Conservation (phyloP, 225 moss, liverwort and hornwort genomes). For the Marchantia paleacea region DNA sequence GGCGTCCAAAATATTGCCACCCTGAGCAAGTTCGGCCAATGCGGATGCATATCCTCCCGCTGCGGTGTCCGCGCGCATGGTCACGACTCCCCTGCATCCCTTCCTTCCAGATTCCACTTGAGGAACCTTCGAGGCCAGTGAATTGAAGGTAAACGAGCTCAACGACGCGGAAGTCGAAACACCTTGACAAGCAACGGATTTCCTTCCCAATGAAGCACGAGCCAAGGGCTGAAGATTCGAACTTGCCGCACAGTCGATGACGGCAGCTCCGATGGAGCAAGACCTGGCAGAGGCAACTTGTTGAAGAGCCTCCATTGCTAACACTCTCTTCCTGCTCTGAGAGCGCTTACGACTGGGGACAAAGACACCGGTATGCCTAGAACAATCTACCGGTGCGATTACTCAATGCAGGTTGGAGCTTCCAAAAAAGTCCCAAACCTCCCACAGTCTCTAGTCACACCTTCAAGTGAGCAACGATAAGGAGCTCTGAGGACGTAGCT, state of each 20-base stretch:
- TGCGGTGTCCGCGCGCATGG: conserved; percentile 56
- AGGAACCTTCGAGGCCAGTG: conserved; percentile 33
- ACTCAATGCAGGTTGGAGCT: not conserved
- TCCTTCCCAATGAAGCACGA: conserved; percentile 37
- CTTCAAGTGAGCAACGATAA: not conserved
- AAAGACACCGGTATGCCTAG: not conserved
- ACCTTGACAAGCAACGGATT: conserved; percentile 27
- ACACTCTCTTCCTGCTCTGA: not conserved
- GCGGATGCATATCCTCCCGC: conserved; percentile 76
- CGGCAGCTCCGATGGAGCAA: conserved; percentile 12
- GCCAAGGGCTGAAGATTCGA: conserved; percentile 8
- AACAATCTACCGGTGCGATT: not conserved
- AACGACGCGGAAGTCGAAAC: conserved; percentile 32
- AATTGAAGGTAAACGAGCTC: conserved; percentile 42
- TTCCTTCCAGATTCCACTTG: conserved; percentile 24
- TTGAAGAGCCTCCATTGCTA: conserved; percentile 43
- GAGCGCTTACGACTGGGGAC: not conserved
- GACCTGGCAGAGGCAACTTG: conserved; percentile 31
- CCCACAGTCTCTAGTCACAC: not conserved
- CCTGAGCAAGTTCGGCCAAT: conserved; percentile 74
- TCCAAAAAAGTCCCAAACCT: not conserved
- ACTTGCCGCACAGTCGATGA: conserved; percentile 17
- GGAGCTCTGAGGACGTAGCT: not conserved
- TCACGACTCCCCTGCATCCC: conserved; percentile 58
- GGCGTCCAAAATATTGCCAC: conserved; percentile 52